Conservation (phyloP, 495 filamentous ascomycete genomes). For the Astrocystis sublimbata region DNA sequence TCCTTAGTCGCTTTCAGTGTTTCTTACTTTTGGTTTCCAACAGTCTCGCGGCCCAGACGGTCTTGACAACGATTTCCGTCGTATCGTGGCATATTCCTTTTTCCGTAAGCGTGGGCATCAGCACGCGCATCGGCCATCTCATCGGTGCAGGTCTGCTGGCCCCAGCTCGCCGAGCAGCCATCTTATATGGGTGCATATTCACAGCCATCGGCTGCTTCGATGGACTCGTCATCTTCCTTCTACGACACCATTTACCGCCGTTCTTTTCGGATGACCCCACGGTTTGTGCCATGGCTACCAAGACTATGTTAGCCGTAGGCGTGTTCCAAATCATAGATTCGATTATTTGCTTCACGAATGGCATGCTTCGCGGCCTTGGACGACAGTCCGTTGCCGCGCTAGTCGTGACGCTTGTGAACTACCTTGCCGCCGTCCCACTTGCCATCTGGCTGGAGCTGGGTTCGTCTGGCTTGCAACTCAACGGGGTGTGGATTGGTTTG, state of each 20-base stretch:
- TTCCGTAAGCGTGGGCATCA: constrained; percentile 62
- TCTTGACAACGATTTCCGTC: constrained; percentile 60
- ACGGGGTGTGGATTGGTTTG: constrained; percentile 71
- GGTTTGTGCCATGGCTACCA: constrained; percentile 29
- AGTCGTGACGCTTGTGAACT: constrained; percentile 70
- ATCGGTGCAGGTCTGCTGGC: constrained; percentile 52
- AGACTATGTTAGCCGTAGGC: constrained; percentile 46
- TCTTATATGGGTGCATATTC: constrained; percentile 32
- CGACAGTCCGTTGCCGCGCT: constrained; percentile 74
- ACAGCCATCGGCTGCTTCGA: constrained; percentile 35
- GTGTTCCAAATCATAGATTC: constrained; percentile 37
- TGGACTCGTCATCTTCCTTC: constrained; percentile 33
- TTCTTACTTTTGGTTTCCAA: not conserved
- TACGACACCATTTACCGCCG: constrained; percentile 33
- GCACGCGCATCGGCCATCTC: constrained; percentile 64
- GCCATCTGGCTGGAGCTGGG: constrained; percentile 66
- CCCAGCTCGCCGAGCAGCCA: constrained; percentile 35
- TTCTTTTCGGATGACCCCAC: constrained; percentile 42
- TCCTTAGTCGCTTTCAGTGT: not conserved
- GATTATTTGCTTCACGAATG: constrained; percentile 56
- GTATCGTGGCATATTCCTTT: constrained; percentile 70
- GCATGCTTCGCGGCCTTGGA: constrained; percentile 65
- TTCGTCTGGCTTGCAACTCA: constrained; percentile 55
- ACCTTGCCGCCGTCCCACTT: constrained; percentile 69
- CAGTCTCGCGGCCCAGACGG: constrained; percentile 63